Evolutionary conservation across 2,329 filamentous ascomycete genomes (phyloP), one percentile per base, ranked within the genome.

Genomic region (Furcasterigmium sp.): DNA sequence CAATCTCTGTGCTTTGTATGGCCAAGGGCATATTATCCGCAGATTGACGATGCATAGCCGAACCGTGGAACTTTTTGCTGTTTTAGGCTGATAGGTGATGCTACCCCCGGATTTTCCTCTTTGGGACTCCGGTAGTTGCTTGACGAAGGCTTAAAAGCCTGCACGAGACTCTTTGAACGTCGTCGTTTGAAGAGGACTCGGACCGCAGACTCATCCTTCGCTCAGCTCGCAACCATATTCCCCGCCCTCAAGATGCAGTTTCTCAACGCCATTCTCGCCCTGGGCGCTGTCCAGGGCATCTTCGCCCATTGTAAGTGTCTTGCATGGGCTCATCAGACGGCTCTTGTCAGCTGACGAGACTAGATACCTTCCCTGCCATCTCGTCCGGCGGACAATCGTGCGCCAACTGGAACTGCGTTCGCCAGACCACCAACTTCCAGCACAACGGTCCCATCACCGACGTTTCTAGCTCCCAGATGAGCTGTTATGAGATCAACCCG

Each of bases 391-490:
- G 60, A 29, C 49, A 46, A 18, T 53, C 54, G 38, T 63, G 62
- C 1, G 48, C 42, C 36, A 68, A 72, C 53, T 75, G 72, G 72
- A 63, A 66, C 37, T 63, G 67, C 34, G 65, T 74, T 37, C 63
- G 71, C 19, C 67, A 68, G 51, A 73, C 71, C 9, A 63, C 67
- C 38, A 75, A 75, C 58, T 74, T 62, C 55, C 69, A 76, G 54
- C 63, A 57, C 55, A 74, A 75, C 49, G 67, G 64, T 2, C 70
- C 69, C 46, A 70, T 76, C 28, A 70, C 69, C 4, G 62, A 72
- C 46, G 72, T 76, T 23, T 63, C 54, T 38, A 70, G 68, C 30
- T 51, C 63, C 2, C 64, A 68, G 45, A 72, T 76, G 60, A 69
- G 69, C n/a, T 76, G 72, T 62, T 76, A 72, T 56, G 67, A 75